Evolutionary conservation across 768 basidiomycete species (phyloP).

Genomic region (Trametes meyenii): DNA sequence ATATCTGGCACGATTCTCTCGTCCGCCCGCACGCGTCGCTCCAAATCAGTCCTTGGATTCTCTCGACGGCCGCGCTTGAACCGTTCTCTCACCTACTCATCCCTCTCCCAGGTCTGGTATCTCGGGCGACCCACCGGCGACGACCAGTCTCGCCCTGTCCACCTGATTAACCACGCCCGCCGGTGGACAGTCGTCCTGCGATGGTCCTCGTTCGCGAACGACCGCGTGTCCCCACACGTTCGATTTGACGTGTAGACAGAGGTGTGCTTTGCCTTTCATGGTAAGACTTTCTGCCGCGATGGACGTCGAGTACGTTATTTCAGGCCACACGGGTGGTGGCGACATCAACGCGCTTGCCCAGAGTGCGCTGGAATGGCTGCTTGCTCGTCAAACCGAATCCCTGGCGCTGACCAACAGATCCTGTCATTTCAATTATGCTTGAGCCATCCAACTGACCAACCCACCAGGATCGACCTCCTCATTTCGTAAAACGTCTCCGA

Average conservation of each 20-base stretch:
- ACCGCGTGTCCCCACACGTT: background rate
- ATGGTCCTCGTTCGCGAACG: background rate
- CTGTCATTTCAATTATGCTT: background rate
- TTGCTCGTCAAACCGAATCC: background rate
- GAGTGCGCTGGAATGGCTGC: background rate
- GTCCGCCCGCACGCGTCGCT: conserved; percentile 4
- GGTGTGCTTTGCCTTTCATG: background rate
- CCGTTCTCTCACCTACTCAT: background rate
- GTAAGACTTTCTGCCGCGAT: conserved; percentile 3
- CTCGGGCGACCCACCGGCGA: background rate
- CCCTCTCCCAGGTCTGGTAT: background rate
- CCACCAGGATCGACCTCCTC: background rate
- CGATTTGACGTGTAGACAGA: background rate
- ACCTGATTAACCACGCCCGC: background rate
- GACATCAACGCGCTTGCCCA: background rate
- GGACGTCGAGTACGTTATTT: background rate
- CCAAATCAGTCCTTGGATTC: conserved; percentile 9
- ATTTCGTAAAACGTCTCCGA: background rate
- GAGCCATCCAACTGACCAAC: background rate
- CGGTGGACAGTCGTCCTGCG: background rate
- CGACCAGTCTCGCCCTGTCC: background rate
- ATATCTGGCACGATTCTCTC: conserved; percentile 20
- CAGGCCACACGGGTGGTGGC: background rate
- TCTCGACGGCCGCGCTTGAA: conserved; percentile 8
- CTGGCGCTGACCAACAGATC: background rate